These are phyloP conservation scores for Cercospora zeina DNA, from an alignment of 2,329 filamentous ascomycete species.

Conservation along the genomic window DNA sequence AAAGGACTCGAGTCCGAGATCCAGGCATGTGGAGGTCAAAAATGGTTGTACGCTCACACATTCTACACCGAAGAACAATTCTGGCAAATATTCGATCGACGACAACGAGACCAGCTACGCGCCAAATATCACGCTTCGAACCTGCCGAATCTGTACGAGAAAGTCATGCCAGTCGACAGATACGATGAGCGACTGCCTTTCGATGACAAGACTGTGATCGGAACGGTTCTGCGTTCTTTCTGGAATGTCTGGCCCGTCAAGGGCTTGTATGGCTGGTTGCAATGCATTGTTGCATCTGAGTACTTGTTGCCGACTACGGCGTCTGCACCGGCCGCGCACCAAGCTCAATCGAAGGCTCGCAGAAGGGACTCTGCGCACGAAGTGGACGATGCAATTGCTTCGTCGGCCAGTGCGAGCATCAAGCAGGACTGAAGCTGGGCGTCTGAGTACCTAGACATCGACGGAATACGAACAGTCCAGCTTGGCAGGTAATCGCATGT, in stretches of 20 bases:
- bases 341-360: neutral
- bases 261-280: conserved; percentile 16
- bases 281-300: conserved; percentile 11
- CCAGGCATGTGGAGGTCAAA: conserved; percentile 68
- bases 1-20: conserved; percentile 69
- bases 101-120: conserved; percentile 63
- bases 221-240: neutral
- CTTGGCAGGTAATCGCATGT: too few relatives aligned
- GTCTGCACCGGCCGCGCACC: neutral
- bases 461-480: neutral
- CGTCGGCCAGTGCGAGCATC: neutral
- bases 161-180: neutral
- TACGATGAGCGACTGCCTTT: neutral
- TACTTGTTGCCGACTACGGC: neutral
- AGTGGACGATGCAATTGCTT: neutral
- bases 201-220: neutral
- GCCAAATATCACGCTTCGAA: conserved; percentile 61
- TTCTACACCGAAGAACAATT: conserved; percentile 75
- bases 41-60: conserved; percentile 83
- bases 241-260: conserved; percentile 11
- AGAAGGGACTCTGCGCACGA: neutral
- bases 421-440: neutral
- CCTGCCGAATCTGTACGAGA: conserved; percentile 57
- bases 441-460: neutral
- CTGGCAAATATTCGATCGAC: conserved; percentile 60